phyloP scores from a whole-genome alignment of 31 red algal species.

The Asparagopsis taxiformis region DNA sequence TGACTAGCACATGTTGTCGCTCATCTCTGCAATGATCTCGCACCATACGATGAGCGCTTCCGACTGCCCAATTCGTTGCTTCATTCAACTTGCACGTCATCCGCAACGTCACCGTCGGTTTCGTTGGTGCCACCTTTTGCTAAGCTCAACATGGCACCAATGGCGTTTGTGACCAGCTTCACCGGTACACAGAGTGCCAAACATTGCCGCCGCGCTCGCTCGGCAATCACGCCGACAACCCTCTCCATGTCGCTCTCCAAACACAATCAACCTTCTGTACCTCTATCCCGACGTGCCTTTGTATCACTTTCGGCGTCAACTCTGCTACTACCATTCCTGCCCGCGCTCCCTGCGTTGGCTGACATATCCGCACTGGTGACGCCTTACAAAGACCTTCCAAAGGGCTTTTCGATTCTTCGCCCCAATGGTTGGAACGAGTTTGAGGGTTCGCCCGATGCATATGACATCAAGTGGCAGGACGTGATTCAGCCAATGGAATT shows the following conservation, averaged over 20 bases:
- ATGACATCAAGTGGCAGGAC: constrained; percentile 98
- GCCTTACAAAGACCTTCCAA: constrained; percentile 80
- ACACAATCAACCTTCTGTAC: background rate
- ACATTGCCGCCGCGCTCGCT: too few species aligned
- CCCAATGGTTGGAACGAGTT: constrained; percentile 98
- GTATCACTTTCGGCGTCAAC: constrained; percentile 4
- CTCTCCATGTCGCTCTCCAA: background rate
- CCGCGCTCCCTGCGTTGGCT: constrained; percentile 4
- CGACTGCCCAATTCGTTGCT: too few species aligned
- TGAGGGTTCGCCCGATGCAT: constrained; percentile 64
- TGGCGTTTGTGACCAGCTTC: too few species aligned
- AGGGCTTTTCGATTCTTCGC: constrained; percentile 84
- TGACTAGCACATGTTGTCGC: too few species aligned
- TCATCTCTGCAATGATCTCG: too few species aligned
- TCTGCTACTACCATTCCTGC: constrained; percentile 14
- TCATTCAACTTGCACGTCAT: too few species aligned
- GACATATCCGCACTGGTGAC: constrained; percentile 53
- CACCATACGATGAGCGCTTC: too few species aligned
- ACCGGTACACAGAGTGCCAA: too few species aligned
- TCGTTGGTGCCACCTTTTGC: too few species aligned
- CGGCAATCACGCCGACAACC: too few species aligned
- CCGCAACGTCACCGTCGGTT: too few species aligned
- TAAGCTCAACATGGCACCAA: too few species aligned
- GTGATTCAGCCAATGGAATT: constrained; percentile 94
- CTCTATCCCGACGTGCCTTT: background rate